A percentile compares a stretch with the other conserved stretches of the same genome.
Evolutionary conservation across 2,329 filamentous ascomycete species (phyloP).

Genomic region (Botrytis aclada): DNA sequence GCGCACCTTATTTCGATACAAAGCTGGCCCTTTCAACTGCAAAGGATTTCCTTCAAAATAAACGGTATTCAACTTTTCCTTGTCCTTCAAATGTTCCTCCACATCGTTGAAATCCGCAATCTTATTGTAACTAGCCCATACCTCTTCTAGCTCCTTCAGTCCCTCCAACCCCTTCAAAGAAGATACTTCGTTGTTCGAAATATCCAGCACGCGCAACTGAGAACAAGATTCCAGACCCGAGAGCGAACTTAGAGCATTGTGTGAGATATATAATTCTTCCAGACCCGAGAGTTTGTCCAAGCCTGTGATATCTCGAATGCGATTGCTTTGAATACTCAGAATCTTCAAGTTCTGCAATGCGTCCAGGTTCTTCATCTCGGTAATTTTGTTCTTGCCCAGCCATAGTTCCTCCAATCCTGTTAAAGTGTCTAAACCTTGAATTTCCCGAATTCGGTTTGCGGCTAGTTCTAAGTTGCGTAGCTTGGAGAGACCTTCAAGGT

Average conservation of each 20-base stretch:
- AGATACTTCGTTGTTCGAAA: constrained; percentile 81
- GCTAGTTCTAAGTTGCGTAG: constrained; percentile 85
- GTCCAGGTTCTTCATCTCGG: constrained; percentile 72
- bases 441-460: constrained; percentile 86
- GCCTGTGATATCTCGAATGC: constrained; percentile 74
- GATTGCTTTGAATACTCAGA: constrained; percentile 92
- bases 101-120: constrained; percentile 78
- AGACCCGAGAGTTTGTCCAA: constrained; percentile 71
- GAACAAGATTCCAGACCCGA: constrained; percentile 63
- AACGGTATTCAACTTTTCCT: constrained; percentile 78
- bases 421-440: constrained; percentile 78
- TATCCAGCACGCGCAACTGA: constrained; percentile 75
- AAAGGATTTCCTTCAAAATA: constrained; percentile 96
- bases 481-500: constrained; percentile 69
- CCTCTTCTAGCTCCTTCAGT: constrained; percentile 73
- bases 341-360: constrained; percentile 76
- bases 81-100: constrained; percentile 73
- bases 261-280: constrained; percentile 92
- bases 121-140: constrained; percentile 92
- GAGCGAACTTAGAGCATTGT: constrained; percentile 82
- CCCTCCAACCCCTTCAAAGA: constrained; percentile 69
- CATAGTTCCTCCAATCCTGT: constrained; percentile 82
- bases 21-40: constrained; percentile 71
- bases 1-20: constrained; percentile 92
- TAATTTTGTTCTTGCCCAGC: constrained; percentile 97